Percentiles rank a stretch among this genome's conserved stretches.
These are phyloP conservation scores for Chrysoporthe deuterocubensis DNA, from an alignment of 2,329 filamentous ascomycete genomes.

Conservation along the genomic window DNA sequence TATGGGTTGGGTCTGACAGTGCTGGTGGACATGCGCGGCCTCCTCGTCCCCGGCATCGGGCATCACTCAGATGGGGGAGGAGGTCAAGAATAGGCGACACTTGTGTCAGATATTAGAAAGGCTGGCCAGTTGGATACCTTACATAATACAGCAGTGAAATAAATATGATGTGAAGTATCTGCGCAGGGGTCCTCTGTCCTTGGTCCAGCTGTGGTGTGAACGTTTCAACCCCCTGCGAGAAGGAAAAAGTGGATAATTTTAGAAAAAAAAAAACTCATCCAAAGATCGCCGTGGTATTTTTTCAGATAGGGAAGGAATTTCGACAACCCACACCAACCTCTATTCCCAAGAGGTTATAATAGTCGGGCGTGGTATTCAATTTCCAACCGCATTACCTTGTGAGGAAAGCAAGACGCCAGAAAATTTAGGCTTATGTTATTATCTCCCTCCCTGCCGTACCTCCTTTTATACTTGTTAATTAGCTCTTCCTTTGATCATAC, in stretches of 20 bases:
- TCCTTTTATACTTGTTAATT: too few relatives aligned
- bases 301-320: neutral
- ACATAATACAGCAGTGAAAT: neutral
- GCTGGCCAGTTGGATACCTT: neutral
- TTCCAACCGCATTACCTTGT: too few relatives aligned
- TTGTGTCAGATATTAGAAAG: neutral
- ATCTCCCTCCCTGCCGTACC: too few relatives aligned
- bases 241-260: neutral
- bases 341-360: too few relatives aligned
- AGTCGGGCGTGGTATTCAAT: too few relatives aligned
- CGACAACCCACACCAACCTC: too few relatives aligned
- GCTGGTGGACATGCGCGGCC: neutral
- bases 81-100: conserved; percentile 5
- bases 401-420: too few relatives aligned
- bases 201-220: neutral
- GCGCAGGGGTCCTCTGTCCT: neutral
- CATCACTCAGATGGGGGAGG: neutral
- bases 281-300: neutral
- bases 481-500: too few relatives aligned
- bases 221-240: neutral
- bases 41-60: neutral
- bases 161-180: too few relatives aligned
- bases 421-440: too few relatives aligned
- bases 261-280: neutral
- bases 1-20: neutral